phyloP scores from a whole-genome alignment of 2,329 filamentous ascomycete species.

The Monilinia fructicola region DNA sequence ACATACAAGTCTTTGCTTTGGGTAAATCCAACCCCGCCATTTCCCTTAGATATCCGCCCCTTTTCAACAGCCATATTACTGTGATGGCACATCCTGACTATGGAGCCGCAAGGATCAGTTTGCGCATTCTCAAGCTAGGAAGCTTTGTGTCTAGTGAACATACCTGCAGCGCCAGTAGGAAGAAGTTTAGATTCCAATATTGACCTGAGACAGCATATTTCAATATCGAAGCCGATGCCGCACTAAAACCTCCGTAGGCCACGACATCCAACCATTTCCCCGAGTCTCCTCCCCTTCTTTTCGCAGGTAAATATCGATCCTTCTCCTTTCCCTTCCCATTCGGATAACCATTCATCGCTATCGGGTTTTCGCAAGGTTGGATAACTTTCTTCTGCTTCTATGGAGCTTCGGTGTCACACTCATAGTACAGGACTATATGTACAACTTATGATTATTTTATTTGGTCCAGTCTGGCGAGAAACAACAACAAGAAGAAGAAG shows the following conservation, averaged over 20 bases:
- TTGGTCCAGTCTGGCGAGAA: not conserved
- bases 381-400: constrained; percentile 19
- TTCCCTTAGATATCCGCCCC: constrained; percentile 18
- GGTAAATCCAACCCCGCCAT: constrained; percentile 9
- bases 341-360: constrained; percentile 22
- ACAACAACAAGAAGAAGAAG: not conserved
- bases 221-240: constrained; percentile 6
- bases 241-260: constrained; percentile 15
- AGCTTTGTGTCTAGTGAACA: not conserved
- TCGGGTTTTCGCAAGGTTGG: constrained; percentile 3
- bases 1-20: constrained; percentile 18
- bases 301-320: constrained; percentile 21
- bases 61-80: constrained; percentile 15
- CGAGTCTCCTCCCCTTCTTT: not conserved
- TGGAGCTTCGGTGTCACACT: constrained; percentile 5
- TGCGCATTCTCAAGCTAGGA: not conserved
- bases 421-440: constrained; percentile 16
- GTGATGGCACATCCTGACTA: constrained; percentile 17
- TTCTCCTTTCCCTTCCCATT: constrained; percentile 23
- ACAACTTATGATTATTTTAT: not conserved
- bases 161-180: constrained; percentile 23
- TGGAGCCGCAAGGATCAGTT: not conserved
- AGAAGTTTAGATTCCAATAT: constrained; percentile 25
- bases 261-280: constrained; percentile 16
- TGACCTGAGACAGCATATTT: constrained; percentile 20